Evolutionary conservation across 306 rosid species (phyloP), one percentile per base, ranked within the genome.

Genomic region (Pueraria montana): DNA sequence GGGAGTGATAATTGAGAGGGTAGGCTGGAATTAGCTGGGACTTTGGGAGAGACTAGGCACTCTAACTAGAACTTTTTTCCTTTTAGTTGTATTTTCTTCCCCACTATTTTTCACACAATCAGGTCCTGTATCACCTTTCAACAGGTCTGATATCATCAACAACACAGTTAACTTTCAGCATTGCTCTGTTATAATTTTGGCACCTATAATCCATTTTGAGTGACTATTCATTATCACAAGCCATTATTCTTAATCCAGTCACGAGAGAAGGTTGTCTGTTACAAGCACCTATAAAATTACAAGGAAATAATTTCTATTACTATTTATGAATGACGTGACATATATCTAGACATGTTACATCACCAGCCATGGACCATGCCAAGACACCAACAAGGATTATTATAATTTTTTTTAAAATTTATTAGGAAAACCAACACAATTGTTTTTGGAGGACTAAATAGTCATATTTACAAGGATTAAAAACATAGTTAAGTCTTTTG

Each of bases 281-380:
- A 34, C 40, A 4, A 34, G 40, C 40, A 34, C 40, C 40, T 34
- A 34, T 34, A 34, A 34, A 34, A 34, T 5, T 34, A 34, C 40
- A 4, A 34, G 40, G 40, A 34, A 63, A 63, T 2, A 27, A 1
- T 27, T 27, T 30, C 43, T 30, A 63, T 30, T 20, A 6, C 9
- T 32, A 30, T 63, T 61, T 30, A 63, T 32, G 6, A 62, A 30
- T 63, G 21, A 27, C 3, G 20, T 12, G 5, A 63, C 43, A 27
- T 30, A 6, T 36, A 63, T 24, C 69, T 63, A 63, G 42, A 63
- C 69, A 63, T 63, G 67, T 16, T 30, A 63, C 43, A 32, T 63
- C 43, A 14, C 45, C 16, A 14, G 69, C 43, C 69, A 30, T 11
- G 43, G 45, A 16, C 12, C 12, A 16, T 63, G 23, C 23, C 23